Evolutionary conservation across 148 eudicot genomes (phyloP).

Genomic region (Camellia lanceoleosa): DNA sequence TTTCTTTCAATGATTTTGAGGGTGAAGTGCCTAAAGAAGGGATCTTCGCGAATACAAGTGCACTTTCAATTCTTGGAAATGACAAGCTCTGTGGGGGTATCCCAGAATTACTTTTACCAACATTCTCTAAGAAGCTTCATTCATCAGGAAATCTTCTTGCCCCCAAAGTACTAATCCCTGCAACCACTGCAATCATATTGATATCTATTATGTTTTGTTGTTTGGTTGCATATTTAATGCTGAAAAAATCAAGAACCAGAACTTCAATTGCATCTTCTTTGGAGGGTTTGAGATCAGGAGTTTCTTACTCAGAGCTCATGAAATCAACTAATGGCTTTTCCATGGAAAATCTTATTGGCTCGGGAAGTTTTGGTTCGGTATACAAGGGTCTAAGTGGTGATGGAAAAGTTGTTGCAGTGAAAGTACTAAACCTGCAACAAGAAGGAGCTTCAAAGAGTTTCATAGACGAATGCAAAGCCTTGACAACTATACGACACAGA

Average conservation of each 20-base stretch:
- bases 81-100: conserved; percentile 38
- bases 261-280: not conserved
- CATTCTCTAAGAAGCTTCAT: conserved; percentile 15
- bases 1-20: conserved; percentile 5
- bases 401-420: conserved; percentile 19
- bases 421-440: conserved; percentile 26
- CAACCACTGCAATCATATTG: not conserved
- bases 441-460: conserved; percentile 26
- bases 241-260: not conserved
- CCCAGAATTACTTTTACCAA: conserved; percentile 25
- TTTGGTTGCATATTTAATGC: not conserved
- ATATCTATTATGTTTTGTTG: not conserved
- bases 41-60: conserved; percentile 28
- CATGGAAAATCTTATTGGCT: conserved; percentile 20
- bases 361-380: conserved; percentile 25
- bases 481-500: conserved; percentile 11
- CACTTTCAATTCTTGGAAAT: conserved; percentile 29
- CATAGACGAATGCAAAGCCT: conserved; percentile 10
- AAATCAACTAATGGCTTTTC: conserved; percentile 28
- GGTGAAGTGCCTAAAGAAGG: conserved; percentile 36
- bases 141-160: not conserved
- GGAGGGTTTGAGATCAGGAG: not conserved
- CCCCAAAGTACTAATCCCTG: not conserved
- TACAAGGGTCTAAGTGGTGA: conserved; percentile 20
- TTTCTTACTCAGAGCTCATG: conserved; percentile 23